Conservation (phyloP, 2,329 filamentous ascomycete species). For the Aspergillus transmontanensis region DNA sequence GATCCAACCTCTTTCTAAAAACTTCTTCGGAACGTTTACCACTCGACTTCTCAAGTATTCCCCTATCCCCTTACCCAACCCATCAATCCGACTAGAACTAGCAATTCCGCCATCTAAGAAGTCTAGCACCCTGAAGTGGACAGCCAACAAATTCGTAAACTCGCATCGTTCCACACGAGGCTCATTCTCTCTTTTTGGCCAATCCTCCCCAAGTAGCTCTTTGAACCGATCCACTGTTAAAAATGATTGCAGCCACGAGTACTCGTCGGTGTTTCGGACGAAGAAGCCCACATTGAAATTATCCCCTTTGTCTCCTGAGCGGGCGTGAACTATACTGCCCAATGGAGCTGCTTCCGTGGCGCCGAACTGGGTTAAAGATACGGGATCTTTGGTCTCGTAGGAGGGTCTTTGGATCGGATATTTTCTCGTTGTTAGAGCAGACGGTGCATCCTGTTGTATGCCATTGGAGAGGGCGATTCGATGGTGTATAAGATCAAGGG, state of each 20-base stretch:
- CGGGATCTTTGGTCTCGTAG: no score
- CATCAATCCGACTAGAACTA: background rate
- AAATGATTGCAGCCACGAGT: conserved; percentile 41
- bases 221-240: conserved; percentile 1
- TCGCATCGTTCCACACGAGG: background rate
- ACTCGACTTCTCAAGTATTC: background rate
- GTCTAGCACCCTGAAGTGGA: background rate
- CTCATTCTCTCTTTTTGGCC: background rate
- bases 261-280: conserved; percentile 46
- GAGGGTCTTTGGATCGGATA: no score
- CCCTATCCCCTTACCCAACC: background rate
- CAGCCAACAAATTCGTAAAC: background rate
- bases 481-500: no score
- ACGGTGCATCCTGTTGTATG: no score
- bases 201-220: conserved; percentile 3
- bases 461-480: no score
- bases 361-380: no score
- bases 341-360: conserved; percentile 10
- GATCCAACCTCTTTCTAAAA: background rate
- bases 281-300: conserved; percentile 53
- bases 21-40: background rate
- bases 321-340: conserved; percentile 39
- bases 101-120: background rate
- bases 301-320: conserved; percentile 48
- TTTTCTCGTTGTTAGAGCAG: no score